Percentiles rank a stretch among this genome's conserved stretches.
Evolutionary conservation across 352 stramenopile genomes (phyloP).

Genomic region (Phytophthora chlamydospora): DNA sequence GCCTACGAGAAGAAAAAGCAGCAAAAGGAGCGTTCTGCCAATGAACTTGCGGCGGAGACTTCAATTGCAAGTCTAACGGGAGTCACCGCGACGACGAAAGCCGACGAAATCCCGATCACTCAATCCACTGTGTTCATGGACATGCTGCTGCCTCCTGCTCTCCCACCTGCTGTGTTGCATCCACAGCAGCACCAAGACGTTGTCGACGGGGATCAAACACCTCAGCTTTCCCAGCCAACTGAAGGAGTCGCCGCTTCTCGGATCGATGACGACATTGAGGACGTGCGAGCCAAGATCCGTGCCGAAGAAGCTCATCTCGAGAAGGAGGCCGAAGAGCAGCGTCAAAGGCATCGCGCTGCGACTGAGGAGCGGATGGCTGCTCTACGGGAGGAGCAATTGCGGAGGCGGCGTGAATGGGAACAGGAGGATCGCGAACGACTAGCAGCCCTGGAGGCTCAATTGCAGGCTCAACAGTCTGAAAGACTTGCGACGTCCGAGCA

Average conservation of each 20-base stretch:
- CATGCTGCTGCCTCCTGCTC: constrained; percentile 19
- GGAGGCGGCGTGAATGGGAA: constrained; percentile 71
- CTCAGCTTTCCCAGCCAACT: not conserved
- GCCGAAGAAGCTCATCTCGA: constrained; percentile 50
- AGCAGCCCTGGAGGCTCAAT: constrained; percentile 50
- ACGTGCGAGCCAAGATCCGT: constrained; percentile 43
- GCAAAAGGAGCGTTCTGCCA: constrained; percentile 13
- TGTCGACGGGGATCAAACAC: constrained; percentile 6
- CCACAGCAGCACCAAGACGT: constrained; percentile 1
- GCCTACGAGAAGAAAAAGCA: constrained; percentile 49
- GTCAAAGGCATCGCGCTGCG: constrained; percentile 49
- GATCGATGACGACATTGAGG: constrained; percentile 40
- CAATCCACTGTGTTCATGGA: constrained; percentile 19
- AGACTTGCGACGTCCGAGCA: constrained; percentile 37
- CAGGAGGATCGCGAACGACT: constrained; percentile 60
- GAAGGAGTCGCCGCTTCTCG: not conserved
- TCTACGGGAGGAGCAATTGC: constrained; percentile 69
- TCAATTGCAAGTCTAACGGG: not conserved
- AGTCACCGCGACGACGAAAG: not conserved
- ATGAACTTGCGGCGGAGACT: constrained; percentile 2
- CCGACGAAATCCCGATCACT: constrained; percentile 11
- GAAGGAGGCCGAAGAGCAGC: constrained; percentile 50
- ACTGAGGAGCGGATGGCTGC: constrained; percentile 63
- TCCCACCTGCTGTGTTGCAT: constrained; percentile 16
- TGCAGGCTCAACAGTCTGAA: constrained; percentile 48